Percentiles rank a stretch among this genome's conserved stretches.
phyloP scores from a whole-genome alignment of 495 filamentous ascomycete species.

The Wilcoxina mikolae region DNA sequence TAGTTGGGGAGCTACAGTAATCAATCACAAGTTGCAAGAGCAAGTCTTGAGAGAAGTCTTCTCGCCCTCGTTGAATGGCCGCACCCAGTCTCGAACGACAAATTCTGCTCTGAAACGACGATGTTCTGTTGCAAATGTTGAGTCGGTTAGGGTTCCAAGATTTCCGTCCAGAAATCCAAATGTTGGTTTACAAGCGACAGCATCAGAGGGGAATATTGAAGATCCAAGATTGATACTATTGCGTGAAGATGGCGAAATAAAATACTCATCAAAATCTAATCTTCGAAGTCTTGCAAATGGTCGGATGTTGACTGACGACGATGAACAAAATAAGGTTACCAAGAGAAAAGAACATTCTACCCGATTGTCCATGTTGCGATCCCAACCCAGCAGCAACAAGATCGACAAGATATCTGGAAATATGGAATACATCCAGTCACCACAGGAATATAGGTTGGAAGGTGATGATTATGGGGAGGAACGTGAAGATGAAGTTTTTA shows the following conservation, averaged over 20 bases:
- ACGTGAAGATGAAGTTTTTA: constrained; percentile 57
- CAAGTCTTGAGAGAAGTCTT: constrained; percentile 93
- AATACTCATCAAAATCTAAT: constrained; percentile 21
- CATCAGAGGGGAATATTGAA: constrained; percentile 10
- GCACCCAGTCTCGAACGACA: background rate
- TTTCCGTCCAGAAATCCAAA: constrained; percentile 22
- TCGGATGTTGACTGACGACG: background rate
- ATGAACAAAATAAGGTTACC: background rate
- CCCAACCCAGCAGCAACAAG: background rate
- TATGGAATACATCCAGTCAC: background rate
- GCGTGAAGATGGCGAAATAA: constrained; percentile 19
- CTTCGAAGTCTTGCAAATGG: constrained; percentile 17
- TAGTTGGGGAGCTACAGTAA: constrained; percentile 68
- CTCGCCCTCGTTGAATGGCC: constrained; percentile 57
- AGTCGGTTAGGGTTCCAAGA: background rate
- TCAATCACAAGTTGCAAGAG: constrained; percentile 75
- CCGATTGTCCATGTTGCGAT: background rate
- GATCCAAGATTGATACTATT: constrained; percentile 20
- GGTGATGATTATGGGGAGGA: constrained; percentile 73
- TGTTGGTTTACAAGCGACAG: constrained; percentile 8
- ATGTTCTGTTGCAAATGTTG: constrained; percentile 2
- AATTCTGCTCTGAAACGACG: constrained; percentile 1
- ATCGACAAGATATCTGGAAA: background rate
- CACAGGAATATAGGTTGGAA: constrained; percentile 18
- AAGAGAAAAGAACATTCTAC: background rate